Evolutionary conservation across 2,329 filamentous ascomycete species (phyloP).

Genomic region (Cryphonectria parasitica): DNA sequence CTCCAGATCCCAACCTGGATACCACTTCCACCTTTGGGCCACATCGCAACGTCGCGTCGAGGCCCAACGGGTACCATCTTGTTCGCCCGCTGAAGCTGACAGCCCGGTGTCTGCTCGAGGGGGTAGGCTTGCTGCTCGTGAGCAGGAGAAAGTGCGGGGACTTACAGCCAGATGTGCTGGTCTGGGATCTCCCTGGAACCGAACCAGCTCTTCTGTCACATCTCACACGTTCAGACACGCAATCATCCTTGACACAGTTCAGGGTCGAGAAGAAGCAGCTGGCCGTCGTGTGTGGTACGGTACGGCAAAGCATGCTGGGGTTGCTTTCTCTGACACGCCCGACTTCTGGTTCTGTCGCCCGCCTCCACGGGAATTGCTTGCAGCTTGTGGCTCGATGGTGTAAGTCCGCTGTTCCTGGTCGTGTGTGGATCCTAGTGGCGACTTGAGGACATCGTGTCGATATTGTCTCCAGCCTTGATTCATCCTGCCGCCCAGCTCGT

Average conservation of each 20-base stretch:
- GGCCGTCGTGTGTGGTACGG: slow-evolving; percentile 5
- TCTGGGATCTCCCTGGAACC: slow-evolving; percentile 25
- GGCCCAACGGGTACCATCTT: slow-evolving; percentile 26
- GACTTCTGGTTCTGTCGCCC: slow-evolving; percentile 21
- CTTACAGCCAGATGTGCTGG: slow-evolving; percentile 20
- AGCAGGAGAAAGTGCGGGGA: slow-evolving; percentile 20
- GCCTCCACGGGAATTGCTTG: slow-evolving; percentile 19
- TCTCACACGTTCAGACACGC: slow-evolving; percentile 18
- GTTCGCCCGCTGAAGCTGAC: slow-evolving; percentile 21
- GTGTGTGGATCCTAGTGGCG: slow-evolving; percentile 30
- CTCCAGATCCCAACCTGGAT: slow-evolving; percentile 7
- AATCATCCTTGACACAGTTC: slow-evolving; percentile 16
- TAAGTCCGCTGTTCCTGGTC: slow-evolving; percentile 20
- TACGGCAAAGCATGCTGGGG: slow-evolving; percentile 13
- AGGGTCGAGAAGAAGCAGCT: slow-evolving; percentile 9
- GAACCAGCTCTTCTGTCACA: slow-evolving; percentile 24
- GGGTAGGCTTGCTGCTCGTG: background rate
- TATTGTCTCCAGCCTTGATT: slow-evolving; percentile 23
- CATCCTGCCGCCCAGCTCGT: slow-evolving; percentile 24
- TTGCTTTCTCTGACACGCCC: slow-evolving; percentile 23
- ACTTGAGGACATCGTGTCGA: slow-evolving; percentile 26
- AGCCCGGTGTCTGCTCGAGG: slow-evolving; percentile 16
- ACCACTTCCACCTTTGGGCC: slow-evolving; percentile 25
- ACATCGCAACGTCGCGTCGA: slow-evolving; percentile 27
- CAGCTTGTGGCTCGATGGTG: slow-evolving; percentile 26